Conservation (phyloP, 1,139 yeast genomes). For the Scheffersomyces parashehatae region DNA sequence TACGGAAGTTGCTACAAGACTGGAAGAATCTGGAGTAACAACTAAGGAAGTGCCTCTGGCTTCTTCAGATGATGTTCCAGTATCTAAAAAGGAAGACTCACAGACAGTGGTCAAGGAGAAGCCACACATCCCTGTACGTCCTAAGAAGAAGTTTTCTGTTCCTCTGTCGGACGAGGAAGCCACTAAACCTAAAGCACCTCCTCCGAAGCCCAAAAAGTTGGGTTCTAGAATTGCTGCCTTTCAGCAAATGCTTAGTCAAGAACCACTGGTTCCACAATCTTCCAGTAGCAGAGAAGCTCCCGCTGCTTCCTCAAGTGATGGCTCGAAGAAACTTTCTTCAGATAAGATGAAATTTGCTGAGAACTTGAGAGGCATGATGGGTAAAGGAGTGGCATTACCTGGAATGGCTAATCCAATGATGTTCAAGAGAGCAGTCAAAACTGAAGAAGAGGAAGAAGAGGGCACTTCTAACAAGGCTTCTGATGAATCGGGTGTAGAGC, state of each 20-base stretch:
- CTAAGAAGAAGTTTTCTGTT: slow-evolving; percentile 1
- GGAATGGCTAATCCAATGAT: slow-evolving; percentile 52
- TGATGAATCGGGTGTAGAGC: slow-evolving; percentile 5
- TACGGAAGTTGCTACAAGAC: too few relatives aligned
- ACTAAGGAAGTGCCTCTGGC: background rate
- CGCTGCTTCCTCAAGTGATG: slow-evolving; percentile 3
- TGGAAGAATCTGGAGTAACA: background rate
- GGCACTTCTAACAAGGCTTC: slow-evolving; percentile 7
- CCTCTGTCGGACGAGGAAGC: background rate
- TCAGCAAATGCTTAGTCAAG: slow-evolving; percentile 62
- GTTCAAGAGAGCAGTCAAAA: slow-evolving; percentile 11
- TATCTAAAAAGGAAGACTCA: background rate
- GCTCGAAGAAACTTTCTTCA: slow-evolving; percentile 24
- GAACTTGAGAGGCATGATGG: slow-evolving; percentile 58
- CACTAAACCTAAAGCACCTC: slow-evolving; percentile 45
- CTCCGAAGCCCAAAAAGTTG: slow-evolving; percentile 73
- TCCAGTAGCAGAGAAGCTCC: slow-evolving; percentile 5
- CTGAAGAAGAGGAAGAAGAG: slow-evolving; percentile 8
- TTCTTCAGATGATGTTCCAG: background rate
- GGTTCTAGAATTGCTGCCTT: slow-evolving; percentile 79
- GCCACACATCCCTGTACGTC: slow-evolving; percentile 6
- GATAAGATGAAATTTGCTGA: slow-evolving; percentile 52
- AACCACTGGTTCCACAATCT: slow-evolving; percentile 9
- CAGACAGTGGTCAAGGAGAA: background rate
- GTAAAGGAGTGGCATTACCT: slow-evolving; percentile 57